Base-by-base conservation (phyloP, 345 rosid genomes). In the Sonneratia alba region DNA sequence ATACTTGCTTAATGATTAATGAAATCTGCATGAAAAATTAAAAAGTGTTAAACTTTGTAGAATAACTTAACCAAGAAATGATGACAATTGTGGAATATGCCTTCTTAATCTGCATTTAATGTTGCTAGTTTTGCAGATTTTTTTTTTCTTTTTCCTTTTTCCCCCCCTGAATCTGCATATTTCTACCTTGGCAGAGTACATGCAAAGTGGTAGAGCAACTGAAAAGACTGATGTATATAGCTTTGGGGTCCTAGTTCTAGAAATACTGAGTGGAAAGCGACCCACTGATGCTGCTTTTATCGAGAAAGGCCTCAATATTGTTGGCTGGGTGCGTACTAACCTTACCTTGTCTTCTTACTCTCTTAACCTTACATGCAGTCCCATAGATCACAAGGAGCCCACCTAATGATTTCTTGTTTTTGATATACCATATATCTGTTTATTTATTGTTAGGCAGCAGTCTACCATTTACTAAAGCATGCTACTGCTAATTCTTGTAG, bases 171-270 rank as follows among this genome's bases (percentile, higher is more conserved):
- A 70, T 42, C 47, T 66, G 55, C n/a, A 16, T 22, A 40, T 75
- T 32, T n/a, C n/a, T 76, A 42, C 65, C 40, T 77, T 71, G 74
- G 79, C 84, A 93, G 97, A 95, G 77, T 95, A 95, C 68, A 92
- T 95, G 99, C 96, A 84, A 78, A 95, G 97, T 71, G 98, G 99
- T 71, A 89, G 99, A 82, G 98, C 99, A 74, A 95, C 99, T 19
- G 98, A 95, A 78, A 95, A 95, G 86, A 92, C 92, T 3, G 99
- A 95, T 78, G 98, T 92, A 36, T 92, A 92, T 74, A 95, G 99
- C 78, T 95, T 95, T 66, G 99, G 98, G 59, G 97, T 90, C 71
- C 75, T 95, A 70, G 88, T 90, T 83, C 99, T 95, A 51, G 99
- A 95, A 85, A 83, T 95, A 27, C 77, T 95, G 79, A 92, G 99